Percentiles rank a stretch among this genome's conserved stretches.
Conservation (phyloP, 345 rosid species). For the Populus simonii region DNA sequence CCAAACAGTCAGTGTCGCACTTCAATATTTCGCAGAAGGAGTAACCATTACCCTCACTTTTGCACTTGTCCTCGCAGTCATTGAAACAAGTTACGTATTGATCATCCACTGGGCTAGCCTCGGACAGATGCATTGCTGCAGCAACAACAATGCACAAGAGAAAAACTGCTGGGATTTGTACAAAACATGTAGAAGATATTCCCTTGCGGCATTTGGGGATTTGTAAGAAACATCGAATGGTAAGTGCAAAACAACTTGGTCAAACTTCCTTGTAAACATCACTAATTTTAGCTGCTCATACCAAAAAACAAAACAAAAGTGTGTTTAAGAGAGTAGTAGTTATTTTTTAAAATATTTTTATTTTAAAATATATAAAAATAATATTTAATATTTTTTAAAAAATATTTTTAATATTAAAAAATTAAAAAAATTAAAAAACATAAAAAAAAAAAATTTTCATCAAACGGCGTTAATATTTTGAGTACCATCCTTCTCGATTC, state of each 20-base stretch:
- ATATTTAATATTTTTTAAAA: too few species aligned
- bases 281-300: neutral
- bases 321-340: too few species aligned
- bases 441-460: too few species aligned
- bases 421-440: too few species aligned
- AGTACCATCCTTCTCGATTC: neutral
- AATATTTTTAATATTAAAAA: too few species aligned
- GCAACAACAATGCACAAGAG: constrained; percentile 30
- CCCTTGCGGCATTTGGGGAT: neutral
- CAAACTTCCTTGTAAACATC: neutral
- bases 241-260: neutral
- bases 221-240: neutral
- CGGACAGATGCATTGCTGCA: constrained; percentile 5
- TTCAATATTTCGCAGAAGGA: constrained; percentile 37
- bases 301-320: neutral
- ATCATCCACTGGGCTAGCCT: neutral
- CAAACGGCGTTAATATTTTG: too few species aligned
- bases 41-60: constrained; percentile 10
- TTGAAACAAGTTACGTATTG: constrained; percentile 1
- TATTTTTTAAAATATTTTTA: too few species aligned
- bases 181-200: neutral
- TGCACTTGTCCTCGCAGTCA: constrained; percentile 20
- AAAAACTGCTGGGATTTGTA: constrained; percentile 11
- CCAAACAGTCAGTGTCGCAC: constrained; percentile 30
- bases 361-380: too few species aligned